Evolutionary conservation across 148 eudicot species (phyloP).

Genomic region (Pharnaceum exiguum): DNA sequence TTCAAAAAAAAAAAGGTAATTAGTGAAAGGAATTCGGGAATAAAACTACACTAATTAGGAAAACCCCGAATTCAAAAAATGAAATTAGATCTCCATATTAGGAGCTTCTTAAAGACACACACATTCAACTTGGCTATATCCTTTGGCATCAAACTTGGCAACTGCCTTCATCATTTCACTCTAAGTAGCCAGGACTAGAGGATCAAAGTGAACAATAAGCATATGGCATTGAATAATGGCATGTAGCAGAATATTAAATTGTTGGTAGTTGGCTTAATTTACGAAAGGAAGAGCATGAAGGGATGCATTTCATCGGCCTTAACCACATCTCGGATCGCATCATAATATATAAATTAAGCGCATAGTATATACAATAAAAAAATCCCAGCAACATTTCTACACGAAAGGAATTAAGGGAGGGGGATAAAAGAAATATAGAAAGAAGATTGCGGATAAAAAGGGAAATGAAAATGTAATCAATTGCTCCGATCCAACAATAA

Average conservation of each 20-base stretch:
- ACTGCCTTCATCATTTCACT: no score
- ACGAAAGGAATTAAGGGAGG: conserved; percentile 5
- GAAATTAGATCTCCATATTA: no score
- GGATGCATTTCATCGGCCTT: conserved; percentile 54
- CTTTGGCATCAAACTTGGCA: no score
- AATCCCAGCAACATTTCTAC: conserved; percentile 19
- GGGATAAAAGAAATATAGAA: conserved; percentile 12
- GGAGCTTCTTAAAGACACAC: no score
- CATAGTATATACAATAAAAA: conserved; percentile 12
- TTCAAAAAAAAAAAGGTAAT: no score
- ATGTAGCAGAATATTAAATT: neutral
- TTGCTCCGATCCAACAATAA: conserved; percentile 38
- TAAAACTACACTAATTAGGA: no score
- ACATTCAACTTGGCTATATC: no score
- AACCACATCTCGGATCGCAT: conserved; percentile 55
- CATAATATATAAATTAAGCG: no score
- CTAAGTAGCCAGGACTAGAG: neutral
- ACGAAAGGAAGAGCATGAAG: conserved; percentile 52
- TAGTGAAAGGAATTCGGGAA: no score
- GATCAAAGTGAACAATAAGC: neutral
- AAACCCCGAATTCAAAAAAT: no score
- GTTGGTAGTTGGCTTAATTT: conserved; percentile 34
- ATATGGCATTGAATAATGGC: neutral
- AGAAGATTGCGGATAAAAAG: neutral
- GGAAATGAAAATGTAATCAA: conserved; percentile 25